Evolutionary conservation across 306 rosid genomes (phyloP).

Genomic region (Biancaea sappan): DNA sequence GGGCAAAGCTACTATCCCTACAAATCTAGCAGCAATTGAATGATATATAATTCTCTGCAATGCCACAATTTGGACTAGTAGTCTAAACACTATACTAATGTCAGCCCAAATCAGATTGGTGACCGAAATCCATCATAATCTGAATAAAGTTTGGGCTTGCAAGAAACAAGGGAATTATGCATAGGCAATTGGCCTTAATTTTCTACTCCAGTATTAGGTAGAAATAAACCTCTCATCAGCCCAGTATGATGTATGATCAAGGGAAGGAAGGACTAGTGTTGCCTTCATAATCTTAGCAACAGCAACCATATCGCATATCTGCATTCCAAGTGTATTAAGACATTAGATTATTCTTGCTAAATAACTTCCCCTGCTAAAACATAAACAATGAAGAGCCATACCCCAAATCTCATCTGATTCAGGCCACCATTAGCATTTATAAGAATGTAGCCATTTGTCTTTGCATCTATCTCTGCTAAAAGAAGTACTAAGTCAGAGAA

Average conservation of each 20-base stretch:
- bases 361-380: conserved; percentile 11
- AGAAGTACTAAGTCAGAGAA: conserved; percentile 32
- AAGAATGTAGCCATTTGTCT: conserved; percentile 85
- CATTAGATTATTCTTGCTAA: conserved; percentile 50
- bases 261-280: conserved; percentile 93
- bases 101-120: conserved; percentile 16
- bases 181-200: conserved; percentile 9
- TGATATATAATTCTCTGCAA: conserved; percentile 8
- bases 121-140: conserved; percentile 12
- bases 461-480: conserved; percentile 61
- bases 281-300: conserved; percentile 92
- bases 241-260: conserved; percentile 94
- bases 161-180: conserved; percentile 25
- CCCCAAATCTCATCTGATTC: conserved; percentile 99
- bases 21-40: conserved; percentile 24
- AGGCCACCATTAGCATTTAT: conserved; percentile 97
- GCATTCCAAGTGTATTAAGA: conserved; percentile 46
- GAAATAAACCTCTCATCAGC: conserved; percentile 85
- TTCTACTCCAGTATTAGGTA: conserved; percentile 20
- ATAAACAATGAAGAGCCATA: conserved; percentile 57
- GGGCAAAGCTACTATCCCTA: conserved; percentile 20
- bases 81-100: conserved; percentile 1
- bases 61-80: conserved; percentile 29
- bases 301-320: conserved; percentile 99
- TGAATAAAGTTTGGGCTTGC: conserved; percentile 16